A percentile compares a stretch with the other conserved stretches of the same genome.
These are phyloP conservation scores for Tolypocladium ovalisporum DNA, from an alignment of 2,329 filamentous ascomycete genomes.

Conservation along the genomic window DNA sequence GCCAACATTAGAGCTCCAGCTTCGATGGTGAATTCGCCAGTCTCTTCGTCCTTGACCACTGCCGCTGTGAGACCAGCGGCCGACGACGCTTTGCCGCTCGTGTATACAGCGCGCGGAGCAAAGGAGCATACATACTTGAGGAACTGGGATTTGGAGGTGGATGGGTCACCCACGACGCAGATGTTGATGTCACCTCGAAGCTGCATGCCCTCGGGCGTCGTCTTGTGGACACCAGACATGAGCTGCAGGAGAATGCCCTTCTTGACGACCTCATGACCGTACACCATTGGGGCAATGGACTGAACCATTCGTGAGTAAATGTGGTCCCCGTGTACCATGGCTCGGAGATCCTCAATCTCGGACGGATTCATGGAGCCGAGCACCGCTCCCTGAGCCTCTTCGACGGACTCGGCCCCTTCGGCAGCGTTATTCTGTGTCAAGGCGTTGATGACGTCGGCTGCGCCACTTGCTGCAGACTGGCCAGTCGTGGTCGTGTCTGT, in stretches of 20 bases:
- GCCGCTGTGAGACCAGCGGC: constrained; percentile 95
- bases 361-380: constrained; percentile 73
- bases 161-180: constrained; percentile 93
- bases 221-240: constrained; percentile 90
- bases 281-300: constrained; percentile 92
- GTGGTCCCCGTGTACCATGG: constrained; percentile 90
- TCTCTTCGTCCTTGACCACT: constrained; percentile 96
- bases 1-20: constrained; percentile 96
- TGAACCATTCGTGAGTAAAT: constrained; percentile 90
- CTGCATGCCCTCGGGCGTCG: constrained; percentile 87
- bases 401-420: constrained; percentile 61
- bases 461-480: constrained; percentile 49
- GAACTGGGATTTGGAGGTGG: constrained; percentile 95
- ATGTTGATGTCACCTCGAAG: constrained; percentile 97
- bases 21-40: constrained; percentile 96
- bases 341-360: constrained; percentile 84
- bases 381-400: constrained; percentile 79
- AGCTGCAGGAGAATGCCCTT: constrained; percentile 90
- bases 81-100: constrained; percentile 93
- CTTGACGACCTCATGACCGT: constrained; percentile 94
- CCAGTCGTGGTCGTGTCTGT: constrained; percentile 77
- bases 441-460: constrained; percentile 74
- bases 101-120: constrained; percentile 93
- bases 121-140: constrained; percentile 97
- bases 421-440: constrained; percentile 53